A percentile compares a stretch with the other conserved stretches of the same genome.
Evolutionary conservation across 768 basidiomycete species (phyloP).

Genomic region (Termitomyces titanicus): DNA sequence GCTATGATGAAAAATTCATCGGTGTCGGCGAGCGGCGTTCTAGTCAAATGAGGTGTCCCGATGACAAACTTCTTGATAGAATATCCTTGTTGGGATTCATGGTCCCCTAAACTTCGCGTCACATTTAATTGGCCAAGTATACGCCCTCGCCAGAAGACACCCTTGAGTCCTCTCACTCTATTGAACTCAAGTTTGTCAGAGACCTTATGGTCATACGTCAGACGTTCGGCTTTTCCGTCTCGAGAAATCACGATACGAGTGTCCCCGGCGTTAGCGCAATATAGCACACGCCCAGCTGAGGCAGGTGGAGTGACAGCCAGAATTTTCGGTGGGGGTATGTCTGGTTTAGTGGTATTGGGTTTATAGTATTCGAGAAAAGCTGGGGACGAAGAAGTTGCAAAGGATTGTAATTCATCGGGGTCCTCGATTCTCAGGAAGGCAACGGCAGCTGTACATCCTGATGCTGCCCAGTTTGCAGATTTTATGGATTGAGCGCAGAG

Average conservation of each 20-base stretch:
- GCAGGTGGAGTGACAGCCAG: conserved; percentile 1
- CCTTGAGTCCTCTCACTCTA: conserved; percentile 11
- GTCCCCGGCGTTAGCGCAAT: conserved; percentile 14
- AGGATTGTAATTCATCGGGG: conserved; percentile 7
- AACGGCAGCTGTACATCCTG: conserved; percentile 14
- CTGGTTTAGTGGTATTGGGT: conserved; percentile 1
- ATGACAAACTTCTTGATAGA: conserved; percentile 15
- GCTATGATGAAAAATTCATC: conserved; percentile 15
- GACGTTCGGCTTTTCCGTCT: conserved; percentile 9
- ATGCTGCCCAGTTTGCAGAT: conserved; percentile 14
- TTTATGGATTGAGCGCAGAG: conserved; percentile 7
- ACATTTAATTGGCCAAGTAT: conserved; percentile 15
- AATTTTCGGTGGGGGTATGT: not conserved
- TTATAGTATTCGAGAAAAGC: conserved; percentile 5
- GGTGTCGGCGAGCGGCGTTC: conserved; percentile 2
- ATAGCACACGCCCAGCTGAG: conserved; percentile 10
- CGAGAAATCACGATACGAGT: conserved; percentile 12
- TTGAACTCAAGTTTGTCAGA: conserved; percentile 9
- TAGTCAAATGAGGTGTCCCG: conserved; percentile 8
- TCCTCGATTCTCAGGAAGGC: conserved; percentile 16
- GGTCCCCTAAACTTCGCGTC: conserved; percentile 15
- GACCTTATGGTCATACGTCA: conserved; percentile 16
- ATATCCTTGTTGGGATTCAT: conserved; percentile 14
- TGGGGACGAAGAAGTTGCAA: not conserved
- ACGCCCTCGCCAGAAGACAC: conserved; percentile 15